These are phyloP conservation scores for Trypanosoma avium DNA, from an alignment of 208 protist genomes.

Conservation along the genomic window DNA sequence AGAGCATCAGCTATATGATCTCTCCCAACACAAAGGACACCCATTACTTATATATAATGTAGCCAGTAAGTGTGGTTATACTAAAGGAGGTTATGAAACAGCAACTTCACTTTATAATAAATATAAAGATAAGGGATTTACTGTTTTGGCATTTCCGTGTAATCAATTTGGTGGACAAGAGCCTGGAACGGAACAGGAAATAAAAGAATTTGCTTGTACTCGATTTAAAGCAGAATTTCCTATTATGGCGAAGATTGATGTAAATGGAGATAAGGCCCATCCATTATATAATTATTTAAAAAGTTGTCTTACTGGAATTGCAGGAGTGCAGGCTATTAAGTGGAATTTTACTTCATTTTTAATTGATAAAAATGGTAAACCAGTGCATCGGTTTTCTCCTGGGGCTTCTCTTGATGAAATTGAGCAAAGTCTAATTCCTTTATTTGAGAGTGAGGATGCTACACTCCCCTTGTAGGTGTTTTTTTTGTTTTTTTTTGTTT, in stretches of 20 bases:
- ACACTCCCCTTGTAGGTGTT: neutral
- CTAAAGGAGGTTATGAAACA: conserved; percentile 79
- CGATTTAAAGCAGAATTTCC: conserved; percentile 78
- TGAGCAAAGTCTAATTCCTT: conserved; percentile 45
- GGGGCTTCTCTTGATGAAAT: conserved; percentile 46
- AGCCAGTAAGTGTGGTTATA: conserved; percentile 90
- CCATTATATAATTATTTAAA: conserved; percentile 89
- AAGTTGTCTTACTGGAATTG: conserved; percentile 47
- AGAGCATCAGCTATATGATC: conserved; percentile 82
- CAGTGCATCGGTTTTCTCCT: conserved; percentile 66
- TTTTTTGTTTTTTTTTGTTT: conserved; percentile 2
- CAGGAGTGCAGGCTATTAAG: conserved; percentile 76
- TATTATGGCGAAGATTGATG: conserved; percentile 91
- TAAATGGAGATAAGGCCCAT: conserved; percentile 81
- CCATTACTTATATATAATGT: conserved; percentile 93
- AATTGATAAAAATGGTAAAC: conserved; percentile 62
- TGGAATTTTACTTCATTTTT: conserved; percentile 96
- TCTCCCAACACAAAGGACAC: conserved; percentile 84
- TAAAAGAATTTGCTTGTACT: conserved; percentile 67
- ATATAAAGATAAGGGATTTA: conserved; percentile 85
- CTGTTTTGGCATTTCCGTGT: conserved; percentile 92
- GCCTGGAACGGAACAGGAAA: conserved; percentile 74
- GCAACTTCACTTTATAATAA: conserved; percentile 81
- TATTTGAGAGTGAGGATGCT: conserved; percentile 27
- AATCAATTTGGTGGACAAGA: conserved; percentile 90